Conservation (phyloP, 371 early-diverging fungal genomes). For the Mortierella sp. region DNA sequence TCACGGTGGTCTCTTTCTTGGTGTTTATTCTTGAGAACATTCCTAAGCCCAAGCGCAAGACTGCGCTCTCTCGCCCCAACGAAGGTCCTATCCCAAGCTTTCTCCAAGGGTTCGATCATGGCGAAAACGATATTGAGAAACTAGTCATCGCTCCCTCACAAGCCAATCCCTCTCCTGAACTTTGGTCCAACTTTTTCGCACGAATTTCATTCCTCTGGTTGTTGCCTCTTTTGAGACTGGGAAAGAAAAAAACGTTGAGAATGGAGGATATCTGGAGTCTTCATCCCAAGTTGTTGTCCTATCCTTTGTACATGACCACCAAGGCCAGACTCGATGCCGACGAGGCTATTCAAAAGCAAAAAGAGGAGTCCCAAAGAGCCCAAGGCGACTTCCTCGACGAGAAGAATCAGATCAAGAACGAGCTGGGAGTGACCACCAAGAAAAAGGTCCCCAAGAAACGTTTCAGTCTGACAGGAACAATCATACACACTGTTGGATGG, state of each 20-base stretch:
- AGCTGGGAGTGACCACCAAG: too few relatives aligned
- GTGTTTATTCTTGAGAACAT: constrained; percentile 72
- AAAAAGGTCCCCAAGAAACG: background rate
- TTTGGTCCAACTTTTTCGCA: constrained; percentile 84
- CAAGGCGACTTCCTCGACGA: constrained; percentile 47
- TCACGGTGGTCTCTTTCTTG: constrained; percentile 54
- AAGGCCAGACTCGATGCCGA: constrained; percentile 19
- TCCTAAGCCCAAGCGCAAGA: constrained; percentile 61
- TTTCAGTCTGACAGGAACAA: constrained; percentile 42
- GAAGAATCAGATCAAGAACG: background rate
- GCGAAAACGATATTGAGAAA: constrained; percentile 56
- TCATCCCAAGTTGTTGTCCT: constrained; percentile 57
- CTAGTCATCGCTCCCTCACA: background rate
- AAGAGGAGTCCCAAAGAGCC: constrained; percentile 58
- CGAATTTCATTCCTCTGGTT: constrained; percentile 90
- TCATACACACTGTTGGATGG: constrained; percentile 65
- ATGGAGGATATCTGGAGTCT: constrained; percentile 82
- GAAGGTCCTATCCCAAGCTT: constrained; percentile 8
- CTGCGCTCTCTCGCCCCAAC: constrained; percentile 26
- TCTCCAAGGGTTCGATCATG: constrained; percentile 22
- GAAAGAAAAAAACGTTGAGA: constrained; percentile 71
- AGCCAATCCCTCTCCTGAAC: constrained; percentile 66
- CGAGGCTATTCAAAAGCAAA: constrained; percentile 10
- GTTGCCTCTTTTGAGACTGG: constrained; percentile 83
- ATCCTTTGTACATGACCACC: constrained; percentile 11